These are phyloP conservation scores for Podaxis pistillaris DNA, from an alignment of 768 basidiomycete species.

Conservation along the genomic window DNA sequence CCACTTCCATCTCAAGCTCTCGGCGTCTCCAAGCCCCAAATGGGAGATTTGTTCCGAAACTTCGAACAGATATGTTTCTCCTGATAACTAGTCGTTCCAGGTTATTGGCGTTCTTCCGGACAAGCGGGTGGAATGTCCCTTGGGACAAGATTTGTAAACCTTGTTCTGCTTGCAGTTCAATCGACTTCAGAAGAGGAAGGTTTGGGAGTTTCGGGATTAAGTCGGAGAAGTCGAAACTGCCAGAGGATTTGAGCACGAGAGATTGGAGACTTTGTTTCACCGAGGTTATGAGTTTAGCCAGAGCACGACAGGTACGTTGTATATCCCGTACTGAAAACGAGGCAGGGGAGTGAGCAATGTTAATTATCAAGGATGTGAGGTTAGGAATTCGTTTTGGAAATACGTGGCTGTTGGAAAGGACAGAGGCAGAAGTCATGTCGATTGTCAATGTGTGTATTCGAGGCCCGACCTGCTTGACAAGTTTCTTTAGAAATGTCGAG, in stretches of 20 bases:
- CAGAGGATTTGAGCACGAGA: neutral
- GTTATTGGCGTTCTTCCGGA: neutral
- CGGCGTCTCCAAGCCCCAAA: no score
- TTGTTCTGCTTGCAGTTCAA: neutral
- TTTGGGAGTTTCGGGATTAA: neutral
- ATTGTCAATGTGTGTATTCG: neutral
- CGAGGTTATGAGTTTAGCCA: neutral
- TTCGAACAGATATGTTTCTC: no score
- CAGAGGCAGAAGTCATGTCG: neutral
- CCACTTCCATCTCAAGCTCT: no score
- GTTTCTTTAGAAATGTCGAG: conserved; percentile 18
- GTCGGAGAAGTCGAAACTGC: neutral
- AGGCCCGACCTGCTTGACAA: conserved; percentile 12
- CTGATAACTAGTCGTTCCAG: neutral
- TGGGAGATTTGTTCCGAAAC: neutral
- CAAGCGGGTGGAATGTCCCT: no score
- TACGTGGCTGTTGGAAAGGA: neutral
- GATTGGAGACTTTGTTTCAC: neutral
- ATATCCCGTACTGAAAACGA: neutral
- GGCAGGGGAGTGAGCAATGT: neutral
- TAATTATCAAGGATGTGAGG: neutral
- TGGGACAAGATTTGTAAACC: no score
- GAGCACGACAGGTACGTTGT: neutral
- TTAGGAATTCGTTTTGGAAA: neutral
- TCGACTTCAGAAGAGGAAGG: neutral